Evolutionary conservation across 441 rosid species (phyloP).

Genomic region (Syzygium syzygioides): DNA sequence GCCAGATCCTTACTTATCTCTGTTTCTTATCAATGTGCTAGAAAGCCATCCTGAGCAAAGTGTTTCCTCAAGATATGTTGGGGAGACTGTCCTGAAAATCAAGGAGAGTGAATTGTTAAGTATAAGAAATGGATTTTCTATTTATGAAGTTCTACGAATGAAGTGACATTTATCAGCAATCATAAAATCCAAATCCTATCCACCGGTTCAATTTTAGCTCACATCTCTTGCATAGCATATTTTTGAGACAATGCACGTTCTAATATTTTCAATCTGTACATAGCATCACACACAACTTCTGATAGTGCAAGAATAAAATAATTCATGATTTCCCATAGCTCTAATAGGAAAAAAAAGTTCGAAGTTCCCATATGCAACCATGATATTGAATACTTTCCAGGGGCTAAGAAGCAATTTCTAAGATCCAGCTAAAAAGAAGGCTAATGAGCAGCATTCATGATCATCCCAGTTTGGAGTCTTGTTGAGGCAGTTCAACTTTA

Average conservation of each 20-base stretch:
- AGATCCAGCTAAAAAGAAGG: neutral
- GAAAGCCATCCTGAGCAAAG: constrained; percentile 59
- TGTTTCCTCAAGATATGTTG: constrained; percentile 53
- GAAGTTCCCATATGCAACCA: neutral
- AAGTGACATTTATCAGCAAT: neutral
- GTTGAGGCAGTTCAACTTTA: neutral
- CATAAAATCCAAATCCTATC: neutral
- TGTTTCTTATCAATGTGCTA: constrained; percentile 36
- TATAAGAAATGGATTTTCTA: neutral
- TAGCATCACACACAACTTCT: neutral
- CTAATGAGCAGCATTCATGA: neutral
- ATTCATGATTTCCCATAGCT: neutral
- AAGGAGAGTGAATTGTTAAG: neutral
- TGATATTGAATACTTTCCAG: neutral
- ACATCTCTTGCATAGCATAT: neutral
- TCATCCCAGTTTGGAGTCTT: neutral
- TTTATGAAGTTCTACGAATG: neutral
- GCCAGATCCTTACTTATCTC: constrained; percentile 37
- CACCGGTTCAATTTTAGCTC: neutral
- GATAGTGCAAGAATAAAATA: neutral
- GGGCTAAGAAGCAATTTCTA: neutral
- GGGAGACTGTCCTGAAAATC: constrained; percentile 50
- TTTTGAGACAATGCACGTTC: neutral
- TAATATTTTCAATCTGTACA: neutral
- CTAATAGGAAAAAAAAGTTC: neutral